Percentiles rank a stretch among this genome's conserved stretches.
Conservation (phyloP, 106 monocot genomes). For the Dioscorea zingiberensis region DNA sequence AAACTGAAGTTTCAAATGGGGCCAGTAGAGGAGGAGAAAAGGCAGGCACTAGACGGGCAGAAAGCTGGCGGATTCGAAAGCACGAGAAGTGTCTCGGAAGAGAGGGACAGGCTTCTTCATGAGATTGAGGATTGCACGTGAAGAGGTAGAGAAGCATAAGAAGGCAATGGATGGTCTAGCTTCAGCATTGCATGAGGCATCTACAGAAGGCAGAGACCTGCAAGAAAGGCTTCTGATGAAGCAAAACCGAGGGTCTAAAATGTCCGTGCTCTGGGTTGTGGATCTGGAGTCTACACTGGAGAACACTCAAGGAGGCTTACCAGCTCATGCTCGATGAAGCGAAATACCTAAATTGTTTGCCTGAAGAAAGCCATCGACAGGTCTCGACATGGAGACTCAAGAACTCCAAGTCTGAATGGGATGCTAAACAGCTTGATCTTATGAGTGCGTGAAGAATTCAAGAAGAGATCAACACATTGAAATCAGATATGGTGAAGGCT, state of each 20-base stretch:
- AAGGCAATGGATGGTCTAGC: constrained; percentile 51
- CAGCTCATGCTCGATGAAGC: constrained; percentile 39
- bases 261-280: constrained; percentile 26
- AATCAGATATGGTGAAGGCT: constrained; percentile 25
- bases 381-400: constrained; percentile 39
- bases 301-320: constrained; percentile 43
- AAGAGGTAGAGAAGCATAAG: constrained; percentile 36
- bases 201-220: constrained; percentile 40
- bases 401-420: constrained; percentile 25
- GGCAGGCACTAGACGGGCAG: constrained; percentile 3
- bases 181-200: constrained; percentile 44
- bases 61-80: constrained; percentile 19
- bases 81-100: constrained; percentile 23
- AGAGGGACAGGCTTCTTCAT: constrained; percentile 32
- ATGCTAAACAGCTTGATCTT: constrained; percentile 44
- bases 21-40: constrained; percentile 6
- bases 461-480: constrained; percentile 38
- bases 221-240: constrained; percentile 41
- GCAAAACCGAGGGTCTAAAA: constrained; percentile 34
- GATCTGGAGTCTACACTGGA: constrained; percentile 33
- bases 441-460: constrained; percentile 34
- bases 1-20: constrained; percentile 9
- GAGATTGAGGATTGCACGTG: too few species aligned
- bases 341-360: constrained; percentile 40
- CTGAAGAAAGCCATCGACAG: constrained; percentile 36